Conservation (phyloP, 371 early-diverging fungal species). For the Lichtheimia ornata region DNA sequence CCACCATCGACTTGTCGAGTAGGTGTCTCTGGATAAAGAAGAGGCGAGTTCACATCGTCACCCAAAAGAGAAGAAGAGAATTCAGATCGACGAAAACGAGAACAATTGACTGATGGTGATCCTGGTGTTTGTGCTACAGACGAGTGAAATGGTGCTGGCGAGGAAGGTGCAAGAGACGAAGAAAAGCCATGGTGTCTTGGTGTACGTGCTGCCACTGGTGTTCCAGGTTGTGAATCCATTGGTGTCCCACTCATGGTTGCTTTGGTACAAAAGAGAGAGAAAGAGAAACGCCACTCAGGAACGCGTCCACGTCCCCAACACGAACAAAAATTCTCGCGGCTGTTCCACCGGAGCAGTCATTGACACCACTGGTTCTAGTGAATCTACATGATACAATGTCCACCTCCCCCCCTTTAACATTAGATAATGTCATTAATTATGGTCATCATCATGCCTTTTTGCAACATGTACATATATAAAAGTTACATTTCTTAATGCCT, state of each 20-base stretch:
- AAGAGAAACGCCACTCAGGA: slow-evolving; percentile 1
- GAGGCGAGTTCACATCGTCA: slow-evolving; percentile 41
- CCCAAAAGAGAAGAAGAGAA: slow-evolving; percentile 40
- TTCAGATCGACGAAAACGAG: slow-evolving; percentile 37
- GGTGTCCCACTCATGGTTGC: slow-evolving; percentile 1
- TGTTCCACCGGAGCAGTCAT: no score
- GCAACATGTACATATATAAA: no score
- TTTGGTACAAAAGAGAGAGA: background rate
- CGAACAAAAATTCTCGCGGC: no score
- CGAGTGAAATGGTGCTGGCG: slow-evolving; percentile 24
- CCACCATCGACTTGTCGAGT: slow-evolving; percentile 8
- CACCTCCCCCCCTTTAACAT: no score
- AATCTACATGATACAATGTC: no score
- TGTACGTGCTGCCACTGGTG: background rate
- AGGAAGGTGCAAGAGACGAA: slow-evolving; percentile 22
- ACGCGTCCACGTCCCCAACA: background rate
- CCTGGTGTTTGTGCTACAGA: slow-evolving; percentile 35
- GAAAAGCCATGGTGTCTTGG: slow-evolving; percentile 10
- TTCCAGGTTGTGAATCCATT: slow-evolving; percentile 5
- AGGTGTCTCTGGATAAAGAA: slow-evolving; percentile 48
- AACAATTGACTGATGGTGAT: slow-evolving; percentile 32
- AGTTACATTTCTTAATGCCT: no score
- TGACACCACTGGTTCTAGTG: no score
- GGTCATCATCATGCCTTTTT: no score
- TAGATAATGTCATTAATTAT: no score